Evolutionary conservation across 805 yeast genomes (phyloP).

Genomic region (Myxozyma nipponensis): DNA sequence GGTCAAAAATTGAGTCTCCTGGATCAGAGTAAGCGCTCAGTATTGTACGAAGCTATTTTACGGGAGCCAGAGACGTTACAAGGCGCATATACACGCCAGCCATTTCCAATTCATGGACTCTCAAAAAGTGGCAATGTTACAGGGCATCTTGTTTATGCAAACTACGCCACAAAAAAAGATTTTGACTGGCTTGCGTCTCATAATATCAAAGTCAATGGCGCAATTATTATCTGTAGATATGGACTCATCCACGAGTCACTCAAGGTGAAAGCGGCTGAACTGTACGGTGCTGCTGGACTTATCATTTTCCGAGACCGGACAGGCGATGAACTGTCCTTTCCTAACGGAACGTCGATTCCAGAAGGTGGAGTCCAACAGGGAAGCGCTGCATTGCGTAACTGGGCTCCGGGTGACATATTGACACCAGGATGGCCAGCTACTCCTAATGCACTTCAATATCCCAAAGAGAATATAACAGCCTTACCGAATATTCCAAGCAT

Average conservation of each 20-base stretch:
- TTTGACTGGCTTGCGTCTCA: constrained; percentile 45
- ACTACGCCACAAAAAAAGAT: constrained; percentile 63
- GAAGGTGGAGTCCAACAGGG: constrained; percentile 76
- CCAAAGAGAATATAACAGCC: constrained; percentile 40
- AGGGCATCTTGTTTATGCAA: constrained; percentile 60
- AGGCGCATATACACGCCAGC: constrained; percentile 14
- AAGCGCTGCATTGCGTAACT: constrained; percentile 59
- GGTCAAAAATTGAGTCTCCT: constrained; percentile 16
- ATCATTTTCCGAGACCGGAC: constrained; percentile 66
- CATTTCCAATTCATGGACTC: constrained; percentile 62
- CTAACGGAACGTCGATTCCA: constrained; percentile 71
- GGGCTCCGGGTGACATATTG: constrained; percentile 72
- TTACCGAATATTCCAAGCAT: constrained; percentile 72
- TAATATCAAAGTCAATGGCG: constrained; percentile 52
- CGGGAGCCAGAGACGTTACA: constrained; percentile 15
- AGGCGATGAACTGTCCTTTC: constrained; percentile 56
- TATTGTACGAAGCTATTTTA: constrained; percentile 39
- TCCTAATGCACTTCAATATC: constrained; percentile 39
- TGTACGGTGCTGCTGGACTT: constrained; percentile 62
- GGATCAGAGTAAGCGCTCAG: constrained; percentile 47
- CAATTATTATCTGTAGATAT: constrained; percentile 63
- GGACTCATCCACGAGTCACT: constrained; percentile 67
- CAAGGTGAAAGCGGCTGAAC: constrained; percentile 71
- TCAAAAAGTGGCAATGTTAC: constrained; percentile 74
- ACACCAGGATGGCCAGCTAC: constrained; percentile 63